Base-by-base conservation (phyloP, 768 basidiomycete genomes). In the Boletus insuetus region DNA sequence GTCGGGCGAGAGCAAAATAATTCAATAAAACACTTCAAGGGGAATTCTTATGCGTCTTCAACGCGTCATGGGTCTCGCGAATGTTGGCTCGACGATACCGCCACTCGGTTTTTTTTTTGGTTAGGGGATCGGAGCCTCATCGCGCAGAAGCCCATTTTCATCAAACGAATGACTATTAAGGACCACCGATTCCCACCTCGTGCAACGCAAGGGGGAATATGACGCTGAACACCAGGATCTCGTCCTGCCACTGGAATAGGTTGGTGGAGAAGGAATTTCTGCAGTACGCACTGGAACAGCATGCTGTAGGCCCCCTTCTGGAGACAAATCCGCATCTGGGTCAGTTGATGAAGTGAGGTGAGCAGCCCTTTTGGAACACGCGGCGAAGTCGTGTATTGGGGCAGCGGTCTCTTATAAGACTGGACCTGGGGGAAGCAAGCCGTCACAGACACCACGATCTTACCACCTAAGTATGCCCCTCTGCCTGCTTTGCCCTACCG, bases 381-480 rank as follows among this genome's bases (percentile, higher is more conserved):
- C 58, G 68, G 68, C 52, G 58, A 54, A 61, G 68, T 69, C 68
- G 68, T 69, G 68, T 62, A 53, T 55, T 61, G 66, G 69, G 68
- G 69, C 69, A 54, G 50, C 53, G 58, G 66, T 62, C 60, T 64
- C 64, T 62, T 70, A 70, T 61, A 70, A 68, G 62, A 51, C 62
- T 59, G 51, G 49, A 39, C 58, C 54, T 53, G 58, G 59, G 56
- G 41, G 31, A 34, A 55, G 41, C 58, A 38, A 49, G 35, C 45
- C 51, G 46, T 49, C 51, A 55, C 55, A 48, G 41, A 58, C 43
- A 53, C 56, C 52, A 52, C 61, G 53, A 61, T 63, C 58, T 57
- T 47, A 19, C 50, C 51, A 49, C 32, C 54, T 39, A 35, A 35
- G 13, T 35, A 70, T 69, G 65, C 61, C 61, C 46, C 38, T 58